These are phyloP conservation scores for Lactarius trivialis DNA, from an alignment of 768 basidiomycete genomes.

Conservation along the genomic window DNA sequence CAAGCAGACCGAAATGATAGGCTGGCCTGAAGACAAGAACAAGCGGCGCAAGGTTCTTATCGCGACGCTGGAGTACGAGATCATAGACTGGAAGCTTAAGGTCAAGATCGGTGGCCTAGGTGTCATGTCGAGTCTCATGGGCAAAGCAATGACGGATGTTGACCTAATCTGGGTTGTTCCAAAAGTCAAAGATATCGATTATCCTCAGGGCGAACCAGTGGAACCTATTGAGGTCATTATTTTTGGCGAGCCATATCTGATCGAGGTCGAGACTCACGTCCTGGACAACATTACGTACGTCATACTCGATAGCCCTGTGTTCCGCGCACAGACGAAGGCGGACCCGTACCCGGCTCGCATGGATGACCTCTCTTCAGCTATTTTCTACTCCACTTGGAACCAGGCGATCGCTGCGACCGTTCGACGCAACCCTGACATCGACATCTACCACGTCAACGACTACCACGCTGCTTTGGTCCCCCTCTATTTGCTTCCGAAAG, in stretches of 20 bases:
- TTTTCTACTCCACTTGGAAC: slow-evolving; percentile 98
- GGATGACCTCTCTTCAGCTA: slow-evolving; percentile 94
- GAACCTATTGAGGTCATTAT: slow-evolving; percentile 96
- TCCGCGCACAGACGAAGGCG: slow-evolving; percentile 92
- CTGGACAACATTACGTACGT: slow-evolving; percentile 95
- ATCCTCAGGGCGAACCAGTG: slow-evolving; percentile 84
- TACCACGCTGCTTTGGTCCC: slow-evolving; percentile 91
- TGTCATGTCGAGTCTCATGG: slow-evolving; percentile 97
- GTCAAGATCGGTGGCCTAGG: slow-evolving; percentile 97
- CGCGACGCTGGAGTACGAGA: slow-evolving; percentile 90
- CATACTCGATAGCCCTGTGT: slow-evolving; percentile 90
- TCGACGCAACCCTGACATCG: slow-evolving; percentile 77
- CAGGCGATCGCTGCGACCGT: slow-evolving; percentile 93
- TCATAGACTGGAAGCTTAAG: slow-evolving; percentile 95
- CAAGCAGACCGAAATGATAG: slow-evolving; percentile 66
- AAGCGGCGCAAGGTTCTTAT: slow-evolving; percentile 91
- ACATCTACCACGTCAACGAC: slow-evolving; percentile 93
- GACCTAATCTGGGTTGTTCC: slow-evolving; percentile 92
- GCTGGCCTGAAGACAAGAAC: slow-evolving; percentile 93
- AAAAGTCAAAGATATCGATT: slow-evolving; percentile 92
- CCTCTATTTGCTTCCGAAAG: slow-evolving; percentile 86
- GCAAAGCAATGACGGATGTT: slow-evolving; percentile 96
- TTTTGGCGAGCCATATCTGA: slow-evolving; percentile 91
- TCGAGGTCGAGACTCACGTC: slow-evolving; percentile 90
- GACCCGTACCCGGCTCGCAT: slow-evolving; percentile 96